These are phyloP conservation scores for Microcera coccophila DNA, from an alignment of 2,329 filamentous ascomycete species.

Conservation along the genomic window DNA sequence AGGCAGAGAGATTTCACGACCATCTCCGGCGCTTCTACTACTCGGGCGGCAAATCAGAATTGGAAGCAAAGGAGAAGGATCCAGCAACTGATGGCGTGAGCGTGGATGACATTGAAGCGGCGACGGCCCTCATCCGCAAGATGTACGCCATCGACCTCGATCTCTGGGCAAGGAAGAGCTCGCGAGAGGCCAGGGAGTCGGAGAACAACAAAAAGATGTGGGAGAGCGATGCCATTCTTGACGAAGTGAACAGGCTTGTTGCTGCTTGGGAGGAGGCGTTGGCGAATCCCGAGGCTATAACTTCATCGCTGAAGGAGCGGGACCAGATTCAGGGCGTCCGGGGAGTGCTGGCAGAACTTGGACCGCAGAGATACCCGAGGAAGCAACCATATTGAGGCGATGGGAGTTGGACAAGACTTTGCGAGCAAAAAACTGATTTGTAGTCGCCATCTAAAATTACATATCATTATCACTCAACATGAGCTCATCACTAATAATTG, in stretches of 20 bases:
- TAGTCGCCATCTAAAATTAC: no score
- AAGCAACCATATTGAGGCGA: neutral
- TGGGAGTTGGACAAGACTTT: no score
- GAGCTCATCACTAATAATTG: no score
- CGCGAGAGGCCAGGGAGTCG: neutral
- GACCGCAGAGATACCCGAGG: slow-evolving; percentile 1
- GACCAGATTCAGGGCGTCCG: slow-evolving; percentile 1
- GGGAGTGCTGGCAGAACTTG: neutral
- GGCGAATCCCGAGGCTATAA: neutral
- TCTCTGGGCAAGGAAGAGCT: slow-evolving; percentile 2
- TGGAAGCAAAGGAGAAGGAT: slow-evolving; percentile 4
- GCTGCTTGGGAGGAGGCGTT: neutral
- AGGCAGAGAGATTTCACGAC: neutral
- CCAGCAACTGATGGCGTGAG: neutral
- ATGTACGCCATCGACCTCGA: slow-evolving; percentile 7
- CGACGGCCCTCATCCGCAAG: neutral
- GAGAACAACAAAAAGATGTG: neutral
- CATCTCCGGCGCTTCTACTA: slow-evolving; percentile 7
- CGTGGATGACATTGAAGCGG: slow-evolving; percentile 2
- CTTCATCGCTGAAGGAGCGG: neutral
- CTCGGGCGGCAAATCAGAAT: slow-evolving; percentile 1
- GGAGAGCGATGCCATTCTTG: slow-evolving; percentile 8
- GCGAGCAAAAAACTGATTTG: no score
- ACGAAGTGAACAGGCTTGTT: slow-evolving; percentile 4
- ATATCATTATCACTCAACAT: no score